Evolutionary conservation across 148 eudicot species (phyloP), one percentile per base, ranked within the genome.

Genomic region (Heliosperma pusillum): DNA sequence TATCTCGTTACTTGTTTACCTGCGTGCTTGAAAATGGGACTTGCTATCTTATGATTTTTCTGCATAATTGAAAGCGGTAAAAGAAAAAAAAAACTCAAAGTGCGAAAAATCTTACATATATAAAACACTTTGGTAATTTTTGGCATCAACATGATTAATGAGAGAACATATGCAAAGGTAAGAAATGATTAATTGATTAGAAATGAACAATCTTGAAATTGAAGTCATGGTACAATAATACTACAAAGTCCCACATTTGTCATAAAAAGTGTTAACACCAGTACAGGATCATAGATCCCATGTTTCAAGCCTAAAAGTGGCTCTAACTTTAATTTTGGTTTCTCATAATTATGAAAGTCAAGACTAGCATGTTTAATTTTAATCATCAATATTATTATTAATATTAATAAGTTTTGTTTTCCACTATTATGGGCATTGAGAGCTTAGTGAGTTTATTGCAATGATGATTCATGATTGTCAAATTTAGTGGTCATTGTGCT

Each of bases 301-400:
- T 74, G 73, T 79, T 79, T 79, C 16, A 61, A 36, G 74, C 69
- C 30, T 52, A 73, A 67, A 26, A 1, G 74, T 60, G 62, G 68
- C 74, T 79, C 65, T 66, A 19, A 26, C 47, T 47, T 66, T 64
- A 22, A 19, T 25, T 67, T 62, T 62, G 12, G 66, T 56, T 30
- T 53, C 20, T 33, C 1, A 4, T n/a, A 66, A 66, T 78, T 58
- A 73, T 72, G 60, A 63, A 77, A 65, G 42, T 19, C 16, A 78
- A 52, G 53, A 40, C 69, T 3, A 40, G 57, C 76, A 66, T 78
- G 81, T 72, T 66, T 72, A 6, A 25, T 17, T 57, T 40, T 72
- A 72, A 78, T 78, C 72, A 72, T 78, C 40, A 70, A 25, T 66
- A 17, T 10, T 72, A 78, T 78, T 66, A 72, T 78, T 22, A 70